Evolutionary conservation across 495 filamentous ascomycete species (phyloP), one percentile per base, ranked within the genome.

Genomic region (Aspergillus steynii): DNA sequence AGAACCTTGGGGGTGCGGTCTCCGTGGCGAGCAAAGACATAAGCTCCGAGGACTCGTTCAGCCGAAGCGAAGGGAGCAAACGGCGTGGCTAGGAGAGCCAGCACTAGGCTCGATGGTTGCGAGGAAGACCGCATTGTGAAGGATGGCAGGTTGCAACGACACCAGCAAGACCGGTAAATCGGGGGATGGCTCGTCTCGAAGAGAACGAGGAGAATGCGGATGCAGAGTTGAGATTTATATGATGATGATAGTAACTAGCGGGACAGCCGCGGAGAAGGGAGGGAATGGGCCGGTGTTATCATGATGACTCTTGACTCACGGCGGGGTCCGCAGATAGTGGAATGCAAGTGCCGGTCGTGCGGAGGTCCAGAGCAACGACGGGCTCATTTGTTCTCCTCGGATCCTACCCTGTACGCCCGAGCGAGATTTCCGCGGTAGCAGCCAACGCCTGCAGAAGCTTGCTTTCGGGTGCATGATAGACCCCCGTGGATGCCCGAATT

Each of bases 21-120:
- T 34, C 86, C 86, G 75, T 88, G 86, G 25, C 86, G 84, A 25
- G 84, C 78, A 71, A 86, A 88, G 67, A 89, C 80, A 68, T 85
- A 87, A 10, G 81, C 83, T 3, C 86, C 83, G 42, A 88, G 76
- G 29, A 90, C 75, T 7, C 82, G 90, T 72, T 85, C 83, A 45
- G 78, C 84, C 54, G 76, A 81, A 12, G 75, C 79, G 10, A 78
- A 68, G 4, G 75, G 69, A 12, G 63, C 61, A n/a, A 70, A 27
- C 7, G 72, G 55, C 34, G 69, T 52, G 59, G 68, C 68, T 50
- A 64, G 34, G 5, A 72, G 54, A 50, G 70, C 74, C 60, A 77
- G 62, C 15, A 76, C 45, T n/a, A 75, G 63, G 47, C 65, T 62
- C 47, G 69, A 68, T 1, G 60, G 54, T 53, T 70, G 68, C 45